A percentile compares a stretch with the other conserved stretches of the same genome.
These are phyloP conservation scores for Fusarium duplospermum DNA, from an alignment of 2,329 filamentous ascomycete species.

Conservation along the genomic window DNA sequence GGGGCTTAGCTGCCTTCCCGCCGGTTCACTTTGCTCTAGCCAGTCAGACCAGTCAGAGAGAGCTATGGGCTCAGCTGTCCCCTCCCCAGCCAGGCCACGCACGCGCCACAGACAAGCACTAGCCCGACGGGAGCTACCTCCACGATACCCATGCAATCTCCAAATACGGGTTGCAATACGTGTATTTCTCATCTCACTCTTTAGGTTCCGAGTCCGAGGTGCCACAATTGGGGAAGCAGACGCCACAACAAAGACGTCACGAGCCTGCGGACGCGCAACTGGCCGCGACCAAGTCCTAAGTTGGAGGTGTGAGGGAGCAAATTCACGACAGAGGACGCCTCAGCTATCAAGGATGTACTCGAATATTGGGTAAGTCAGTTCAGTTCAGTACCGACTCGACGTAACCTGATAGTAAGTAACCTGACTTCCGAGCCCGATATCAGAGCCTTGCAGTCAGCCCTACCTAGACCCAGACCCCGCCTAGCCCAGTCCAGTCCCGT, in stretches of 20 bases:
- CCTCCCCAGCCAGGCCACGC: constrained; percentile 15
- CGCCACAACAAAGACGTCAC: constrained; percentile 7
- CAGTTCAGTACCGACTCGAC: not conserved
- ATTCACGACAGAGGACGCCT: not conserved
- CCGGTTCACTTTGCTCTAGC: not conserved
- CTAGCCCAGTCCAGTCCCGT: not conserved
- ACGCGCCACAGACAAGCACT: constrained; percentile 30
- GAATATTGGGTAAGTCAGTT: not conserved
- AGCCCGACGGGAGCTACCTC: not conserved
- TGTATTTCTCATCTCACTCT: constrained; percentile 3
- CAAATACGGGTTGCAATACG: not conserved
- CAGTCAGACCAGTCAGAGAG: not conserved
- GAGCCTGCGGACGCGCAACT: constrained; percentile 6
- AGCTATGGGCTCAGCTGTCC: constrained; percentile 13
- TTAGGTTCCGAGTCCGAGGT: not conserved
- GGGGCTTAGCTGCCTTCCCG: constrained; percentile 32
- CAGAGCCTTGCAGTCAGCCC: not conserved
- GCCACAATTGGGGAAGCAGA: constrained; percentile 8
- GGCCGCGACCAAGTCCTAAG: not conserved
- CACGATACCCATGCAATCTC: not conserved
- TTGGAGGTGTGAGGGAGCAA: not conserved
- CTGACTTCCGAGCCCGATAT: not conserved
- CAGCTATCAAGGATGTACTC: not conserved
- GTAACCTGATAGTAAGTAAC: not conserved
- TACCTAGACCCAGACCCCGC: not conserved